Evolutionary conservation across 139 green algal genomes (phyloP), one percentile per base, ranked within the genome.

Genomic region (Diplosphaera chodatii): DNA sequence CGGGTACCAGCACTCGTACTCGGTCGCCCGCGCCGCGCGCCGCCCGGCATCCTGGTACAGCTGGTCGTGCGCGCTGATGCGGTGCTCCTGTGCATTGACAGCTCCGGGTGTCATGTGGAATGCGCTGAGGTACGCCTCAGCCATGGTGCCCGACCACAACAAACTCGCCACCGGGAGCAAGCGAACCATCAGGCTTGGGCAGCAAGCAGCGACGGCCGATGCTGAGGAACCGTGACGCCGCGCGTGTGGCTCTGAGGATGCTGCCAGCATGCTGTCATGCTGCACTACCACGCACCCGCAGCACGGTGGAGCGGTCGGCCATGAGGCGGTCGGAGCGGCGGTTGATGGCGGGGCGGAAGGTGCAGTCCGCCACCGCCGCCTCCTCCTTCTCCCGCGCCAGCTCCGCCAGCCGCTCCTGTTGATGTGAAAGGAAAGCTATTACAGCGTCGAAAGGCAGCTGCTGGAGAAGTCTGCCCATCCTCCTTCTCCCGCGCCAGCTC

Each of bases 271-370:
- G n/a, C n/a, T n/a, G n/a, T n/a, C n/a, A n/a, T n/a, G n/a, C n/a
- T n/a, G n/a, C n/a, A n/a, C n/a, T n/a, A 28, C 22, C 13, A 20
- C 56, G 29, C 22, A 80, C 82, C 40, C 76, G 77, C 71, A 89
- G 80, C 34, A 83, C 80, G 65, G 87, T 71, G 13, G 63, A 79
- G 40, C 89, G 85, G 66, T 94, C 85, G 3, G 67, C 64, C 80
- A 95, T 88, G 37, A 92, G 73, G 13, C 55, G 32, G 20, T 81
- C 78, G 34, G 77, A 88, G 70, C 71, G 80, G 30, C 28, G 65
- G 73, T 87, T 87, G 72, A 96, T 87, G 31, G 73, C 40, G 3
- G 90, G 90, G 23, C 76, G 69, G 78, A 96, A 96, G 30, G 86
- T 92, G 77, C 84, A 91, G 68, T 89, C 82, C 37, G 66, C 37